Evolutionary conservation across 2,329 filamentous ascomycete species (phyloP).

Genomic region (Ceratocystis ficicola): DNA sequence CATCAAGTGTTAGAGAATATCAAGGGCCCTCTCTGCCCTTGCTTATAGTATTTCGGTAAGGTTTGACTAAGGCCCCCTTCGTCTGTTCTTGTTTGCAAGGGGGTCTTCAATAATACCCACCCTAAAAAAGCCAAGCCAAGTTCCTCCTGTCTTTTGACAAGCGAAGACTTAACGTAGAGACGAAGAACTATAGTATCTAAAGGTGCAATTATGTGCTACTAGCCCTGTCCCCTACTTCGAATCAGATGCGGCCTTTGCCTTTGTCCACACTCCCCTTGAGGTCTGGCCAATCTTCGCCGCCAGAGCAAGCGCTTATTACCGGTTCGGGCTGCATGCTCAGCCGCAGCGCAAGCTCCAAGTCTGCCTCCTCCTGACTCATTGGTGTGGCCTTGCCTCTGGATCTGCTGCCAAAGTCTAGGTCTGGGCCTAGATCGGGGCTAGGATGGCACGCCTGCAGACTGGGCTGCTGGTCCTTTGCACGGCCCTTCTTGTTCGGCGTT

Average conservation of each 20-base stretch:
- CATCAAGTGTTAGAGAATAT: neutral
- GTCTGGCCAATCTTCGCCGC: conserved; percentile 27
- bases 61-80: conserved; percentile 1
- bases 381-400: neutral
- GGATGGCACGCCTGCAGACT: no score
- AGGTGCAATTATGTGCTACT: neutral
- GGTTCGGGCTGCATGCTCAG: conserved; percentile 47
- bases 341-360: conserved; percentile 47
- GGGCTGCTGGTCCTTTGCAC: neutral
- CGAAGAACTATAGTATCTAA: no score
- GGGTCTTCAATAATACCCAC: no score
- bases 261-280: conserved; percentile 26
- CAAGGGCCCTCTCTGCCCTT: neutral
- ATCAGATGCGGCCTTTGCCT: neutral
- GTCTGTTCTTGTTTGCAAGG: neutral
- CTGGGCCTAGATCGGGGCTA: neutral
- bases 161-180: no score
- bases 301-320: conserved; percentile 22
- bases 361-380: conserved; percentile 36
- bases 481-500: conserved; percentile 7
- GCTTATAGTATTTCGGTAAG: neutral
- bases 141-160: no score
- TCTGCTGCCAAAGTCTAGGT: neutral
- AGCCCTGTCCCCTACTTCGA: neutral
- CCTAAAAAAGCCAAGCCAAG: no score